Conservation (phyloP, 1,284 basidiomycete genomes). For the Athelia sp. region DNA sequence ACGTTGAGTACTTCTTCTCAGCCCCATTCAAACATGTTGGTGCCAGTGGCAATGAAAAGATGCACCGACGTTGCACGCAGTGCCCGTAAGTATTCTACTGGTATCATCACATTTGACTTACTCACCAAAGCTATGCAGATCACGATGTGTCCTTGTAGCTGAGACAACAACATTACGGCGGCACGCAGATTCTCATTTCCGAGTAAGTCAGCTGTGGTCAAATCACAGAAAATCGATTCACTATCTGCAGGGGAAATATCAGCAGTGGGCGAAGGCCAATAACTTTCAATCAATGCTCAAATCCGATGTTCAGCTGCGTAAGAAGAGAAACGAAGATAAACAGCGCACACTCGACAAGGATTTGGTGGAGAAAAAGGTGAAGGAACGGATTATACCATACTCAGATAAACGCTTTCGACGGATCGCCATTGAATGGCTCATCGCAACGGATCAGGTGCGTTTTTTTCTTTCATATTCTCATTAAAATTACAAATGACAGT, state of each 20-base stretch:
- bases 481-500: not conserved
- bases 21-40: not conserved
- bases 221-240: too few relatives aligned
- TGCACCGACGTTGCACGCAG: not conserved
- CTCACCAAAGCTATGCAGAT: not conserved
- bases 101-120: not conserved
- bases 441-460: conserved; percentile 31
- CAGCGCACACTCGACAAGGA: conserved; percentile 6
- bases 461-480: conserved; percentile 1
- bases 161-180: not conserved
- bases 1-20: not conserved
- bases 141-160: not conserved
- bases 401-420: conserved; percentile 20
- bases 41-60: not conserved
- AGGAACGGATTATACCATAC: conserved; percentile 19
- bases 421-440: conserved; percentile 30
- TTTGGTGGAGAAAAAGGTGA: not conserved
- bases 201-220: not conserved
- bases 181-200: not conserved
- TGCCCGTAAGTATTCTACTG: not conserved
- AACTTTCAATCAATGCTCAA: conserved; percentile 17
- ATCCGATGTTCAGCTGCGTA: conserved; percentile 8
- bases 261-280: conserved; percentile 11
- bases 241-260: conserved; percentile 9
- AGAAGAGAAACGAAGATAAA: conserved; percentile 5